These are phyloP conservation scores for Colletotrichum sp. DNA, from an alignment of 2,329 filamentous ascomycete species.

Conservation along the genomic window DNA sequence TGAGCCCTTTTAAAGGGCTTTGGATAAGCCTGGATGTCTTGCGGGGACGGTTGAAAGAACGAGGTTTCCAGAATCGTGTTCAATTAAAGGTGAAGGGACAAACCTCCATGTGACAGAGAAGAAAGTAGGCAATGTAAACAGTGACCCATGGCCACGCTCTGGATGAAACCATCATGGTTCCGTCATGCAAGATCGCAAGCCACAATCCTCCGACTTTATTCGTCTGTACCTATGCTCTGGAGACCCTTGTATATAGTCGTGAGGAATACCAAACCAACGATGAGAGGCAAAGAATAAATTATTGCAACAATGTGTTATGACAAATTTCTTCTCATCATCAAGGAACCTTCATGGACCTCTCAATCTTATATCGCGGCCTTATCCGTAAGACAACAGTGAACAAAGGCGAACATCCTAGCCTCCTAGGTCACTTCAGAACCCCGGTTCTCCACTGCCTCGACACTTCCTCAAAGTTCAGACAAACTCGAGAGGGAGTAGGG, in stretches of 20 bases:
- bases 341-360: not conserved
- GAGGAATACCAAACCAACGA: not conserved
- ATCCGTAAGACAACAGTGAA: not conserved
- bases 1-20: not conserved
- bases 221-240: not conserved
- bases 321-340: not conserved
- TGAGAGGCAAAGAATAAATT: not conserved
- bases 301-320: not conserved
- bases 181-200: too few relatives aligned
- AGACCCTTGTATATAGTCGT: not conserved
- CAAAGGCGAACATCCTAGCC: not conserved
- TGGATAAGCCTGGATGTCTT: rapidly evolving
- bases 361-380: not conserved
- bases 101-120: not conserved
- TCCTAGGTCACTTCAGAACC: not conserved
- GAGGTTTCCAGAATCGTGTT: not conserved
- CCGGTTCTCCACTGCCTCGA: not conserved
- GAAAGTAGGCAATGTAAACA: not conserved
- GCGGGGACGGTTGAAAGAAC: not conserved
- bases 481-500: not conserved
- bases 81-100: too few relatives aligned
- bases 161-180: too few relatives aligned
- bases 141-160: not conserved
- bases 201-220: not conserved
- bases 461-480: rapidly evolving